These are phyloP conservation scores for Hydrangea macrophylla DNA, from an alignment of 148 eudicot genomes.

Conservation along the genomic window DNA sequence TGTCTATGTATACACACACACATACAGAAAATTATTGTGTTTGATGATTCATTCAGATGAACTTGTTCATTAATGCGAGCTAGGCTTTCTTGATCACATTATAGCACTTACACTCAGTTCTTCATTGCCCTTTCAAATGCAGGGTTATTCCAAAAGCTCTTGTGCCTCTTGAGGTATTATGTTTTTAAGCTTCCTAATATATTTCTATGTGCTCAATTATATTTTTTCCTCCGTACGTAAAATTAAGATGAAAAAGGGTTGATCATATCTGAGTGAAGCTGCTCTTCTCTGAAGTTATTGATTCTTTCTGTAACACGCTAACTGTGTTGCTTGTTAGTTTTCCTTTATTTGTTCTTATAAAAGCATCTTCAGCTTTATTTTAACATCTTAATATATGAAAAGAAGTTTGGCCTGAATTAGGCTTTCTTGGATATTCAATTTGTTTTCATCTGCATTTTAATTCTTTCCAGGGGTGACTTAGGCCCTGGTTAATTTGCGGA, in stretches of 20 bases:
- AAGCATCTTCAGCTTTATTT: not conserved
- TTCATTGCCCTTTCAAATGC: conserved; percentile 31
- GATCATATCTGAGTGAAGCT: not conserved
- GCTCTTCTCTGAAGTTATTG: conserved; percentile 6
- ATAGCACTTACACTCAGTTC: conserved; percentile 11
- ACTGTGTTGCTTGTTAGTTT: not conserved
- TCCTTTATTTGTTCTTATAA: not conserved
- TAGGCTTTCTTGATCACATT: conserved; percentile 9
- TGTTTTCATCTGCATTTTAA: not conserved
- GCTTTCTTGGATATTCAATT: not conserved
- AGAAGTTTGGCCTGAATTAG: not conserved
- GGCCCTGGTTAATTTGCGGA: no score
- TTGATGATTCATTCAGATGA: not conserved
- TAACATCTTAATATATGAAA: not conserved
- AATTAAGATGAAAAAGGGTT: no score
- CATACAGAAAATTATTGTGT: no score
- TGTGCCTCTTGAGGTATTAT: conserved; percentile 80
- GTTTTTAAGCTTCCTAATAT: not conserved
- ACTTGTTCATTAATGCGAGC: conserved; percentile 3
- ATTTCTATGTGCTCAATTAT: no score
- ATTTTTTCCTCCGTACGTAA: no score
- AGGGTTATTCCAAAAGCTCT: conserved; percentile 93
- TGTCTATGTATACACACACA: not conserved
- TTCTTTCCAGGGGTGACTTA: not conserved
- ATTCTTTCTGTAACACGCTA: not conserved